These are phyloP conservation scores for Thinopyrum obtusiflorum DNA, from an alignment of 202 grass and related monocot species.

Conservation along the genomic window DNA sequence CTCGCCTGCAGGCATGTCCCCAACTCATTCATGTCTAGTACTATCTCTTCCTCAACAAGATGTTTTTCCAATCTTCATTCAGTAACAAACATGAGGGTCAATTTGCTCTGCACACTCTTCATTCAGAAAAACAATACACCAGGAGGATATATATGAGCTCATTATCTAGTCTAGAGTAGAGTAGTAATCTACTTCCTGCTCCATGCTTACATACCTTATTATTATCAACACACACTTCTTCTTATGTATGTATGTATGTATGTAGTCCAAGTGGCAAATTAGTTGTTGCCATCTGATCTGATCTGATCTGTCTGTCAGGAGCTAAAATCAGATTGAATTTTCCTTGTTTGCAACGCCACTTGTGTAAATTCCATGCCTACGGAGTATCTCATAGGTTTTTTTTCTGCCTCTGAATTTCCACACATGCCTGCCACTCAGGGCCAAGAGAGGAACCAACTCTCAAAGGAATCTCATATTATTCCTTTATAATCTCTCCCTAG, in stretches of 20 bases:
- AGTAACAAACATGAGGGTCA: no score
- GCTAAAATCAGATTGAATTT: neutral
- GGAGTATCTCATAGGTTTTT: no score
- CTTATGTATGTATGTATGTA: no score
- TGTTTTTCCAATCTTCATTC: no score
- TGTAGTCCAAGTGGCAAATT: neutral
- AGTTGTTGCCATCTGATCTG: neutral
- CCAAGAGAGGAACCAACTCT: neutral
- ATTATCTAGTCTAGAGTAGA: neutral
- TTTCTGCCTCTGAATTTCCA: no score
- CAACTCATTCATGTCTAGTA: no score
- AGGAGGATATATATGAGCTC: no score
- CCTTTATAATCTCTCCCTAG: conserved; percentile 25
- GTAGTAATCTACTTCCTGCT: neutral
- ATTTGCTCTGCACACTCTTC: neutral
- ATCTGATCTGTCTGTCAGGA: neutral
- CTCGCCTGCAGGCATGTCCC: conserved; percentile 68
- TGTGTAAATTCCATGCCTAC: neutral
- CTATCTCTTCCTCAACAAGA: no score
- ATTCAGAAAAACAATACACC: neutral
- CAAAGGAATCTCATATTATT: neutral
- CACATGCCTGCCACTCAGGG: no score
- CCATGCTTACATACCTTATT: neutral
- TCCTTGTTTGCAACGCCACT: neutral
- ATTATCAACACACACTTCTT: no score